phyloP scores from a whole-genome alignment of 495 filamentous ascomycete genomes.

The Penicillium mononematosum region DNA sequence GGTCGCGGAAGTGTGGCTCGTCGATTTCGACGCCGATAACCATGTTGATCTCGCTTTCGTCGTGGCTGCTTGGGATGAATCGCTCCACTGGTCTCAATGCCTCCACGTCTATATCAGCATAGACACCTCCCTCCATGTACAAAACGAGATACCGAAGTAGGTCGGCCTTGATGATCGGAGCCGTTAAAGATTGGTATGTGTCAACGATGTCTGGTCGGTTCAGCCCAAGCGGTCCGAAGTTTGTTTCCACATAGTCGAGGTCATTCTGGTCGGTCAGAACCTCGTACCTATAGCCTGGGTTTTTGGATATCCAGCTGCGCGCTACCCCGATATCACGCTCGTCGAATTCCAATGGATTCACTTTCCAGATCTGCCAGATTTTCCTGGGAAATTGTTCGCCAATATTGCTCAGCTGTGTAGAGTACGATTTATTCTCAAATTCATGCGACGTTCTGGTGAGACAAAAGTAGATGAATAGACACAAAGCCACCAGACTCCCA shows the following conservation, averaged over 20 bases:
- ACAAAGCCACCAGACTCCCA: neutral
- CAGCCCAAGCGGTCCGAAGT: conserved; percentile 56
- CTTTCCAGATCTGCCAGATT: conserved; percentile 71
- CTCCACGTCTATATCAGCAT: conserved; percentile 51
- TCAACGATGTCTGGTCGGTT: conserved; percentile 61
- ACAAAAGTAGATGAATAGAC: conserved; percentile 12
- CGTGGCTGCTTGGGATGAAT: conserved; percentile 45
- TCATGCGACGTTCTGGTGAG: conserved; percentile 23
- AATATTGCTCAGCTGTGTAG: conserved; percentile 15
- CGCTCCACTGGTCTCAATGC: conserved; percentile 42
- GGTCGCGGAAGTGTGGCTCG: conserved; percentile 57
- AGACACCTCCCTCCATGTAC: conserved; percentile 53
- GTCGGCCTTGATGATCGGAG: conserved; percentile 57
- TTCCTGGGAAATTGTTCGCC: conserved; percentile 44
- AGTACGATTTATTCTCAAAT: conserved; percentile 14
- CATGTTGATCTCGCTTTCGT: conserved; percentile 54
- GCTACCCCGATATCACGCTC: conserved; percentile 52
- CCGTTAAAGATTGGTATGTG: conserved; percentile 54
- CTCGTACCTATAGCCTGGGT: conserved; percentile 61
- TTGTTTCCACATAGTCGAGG: conserved; percentile 55
- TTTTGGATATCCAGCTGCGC: conserved; percentile 56
- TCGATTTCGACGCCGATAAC: conserved; percentile 66
- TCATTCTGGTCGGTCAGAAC: conserved; percentile 63
- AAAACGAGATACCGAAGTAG: conserved; percentile 55
- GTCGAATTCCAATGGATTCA: conserved; percentile 56